Percentiles rank a stretch among this genome's conserved stretches.
Evolutionary conservation across 345 rosid genomes (phyloP).

Genomic region (Boechera divaricarpa): DNA sequence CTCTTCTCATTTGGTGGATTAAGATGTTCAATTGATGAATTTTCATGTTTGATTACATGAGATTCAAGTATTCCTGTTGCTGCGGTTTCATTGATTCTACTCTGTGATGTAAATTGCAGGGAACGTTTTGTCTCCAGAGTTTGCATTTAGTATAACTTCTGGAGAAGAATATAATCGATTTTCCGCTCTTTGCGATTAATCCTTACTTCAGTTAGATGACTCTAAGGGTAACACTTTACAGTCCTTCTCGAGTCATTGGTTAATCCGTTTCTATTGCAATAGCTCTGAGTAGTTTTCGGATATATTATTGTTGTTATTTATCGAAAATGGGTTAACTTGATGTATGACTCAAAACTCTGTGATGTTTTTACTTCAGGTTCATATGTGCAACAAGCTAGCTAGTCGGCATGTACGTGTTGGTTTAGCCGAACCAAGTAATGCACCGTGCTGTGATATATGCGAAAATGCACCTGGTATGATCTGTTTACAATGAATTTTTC

Average conservation of each 20-base stretch:
- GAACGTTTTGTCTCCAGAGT: constrained; percentile 36
- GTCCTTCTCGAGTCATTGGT: constrained; percentile 42
- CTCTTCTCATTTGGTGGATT: constrained; percentile 10
- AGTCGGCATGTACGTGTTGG: constrained; percentile 82
- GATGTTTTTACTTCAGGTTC: constrained; percentile 57
- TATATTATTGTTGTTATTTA: not conserved
- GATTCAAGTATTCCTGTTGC: constrained; percentile 20
- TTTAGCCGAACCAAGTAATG: constrained; percentile 74
- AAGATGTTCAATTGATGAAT: not conserved
- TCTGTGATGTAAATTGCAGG: constrained; percentile 43
- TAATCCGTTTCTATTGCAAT: not conserved
- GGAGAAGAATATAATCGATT: constrained; percentile 11
- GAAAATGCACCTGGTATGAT: constrained; percentile 81
- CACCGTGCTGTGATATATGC: constrained; percentile 82
- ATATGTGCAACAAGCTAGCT: constrained; percentile 86
- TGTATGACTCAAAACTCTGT: constrained; percentile 8
- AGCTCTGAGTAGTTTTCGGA: not conserved
- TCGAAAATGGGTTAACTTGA: not conserved
- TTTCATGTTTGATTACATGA: not conserved
- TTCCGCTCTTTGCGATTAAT: constrained; percentile 23
- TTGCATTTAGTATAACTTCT: constrained; percentile 36
- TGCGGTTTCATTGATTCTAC: constrained; percentile 25
- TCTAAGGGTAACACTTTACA: constrained; percentile 38
- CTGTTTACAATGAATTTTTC: not conserved
- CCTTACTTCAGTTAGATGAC: constrained; percentile 43